These are phyloP conservation scores for Citrus mangshanensis DNA, from an alignment of 345 rosid genomes.

Conservation along the genomic window DNA sequence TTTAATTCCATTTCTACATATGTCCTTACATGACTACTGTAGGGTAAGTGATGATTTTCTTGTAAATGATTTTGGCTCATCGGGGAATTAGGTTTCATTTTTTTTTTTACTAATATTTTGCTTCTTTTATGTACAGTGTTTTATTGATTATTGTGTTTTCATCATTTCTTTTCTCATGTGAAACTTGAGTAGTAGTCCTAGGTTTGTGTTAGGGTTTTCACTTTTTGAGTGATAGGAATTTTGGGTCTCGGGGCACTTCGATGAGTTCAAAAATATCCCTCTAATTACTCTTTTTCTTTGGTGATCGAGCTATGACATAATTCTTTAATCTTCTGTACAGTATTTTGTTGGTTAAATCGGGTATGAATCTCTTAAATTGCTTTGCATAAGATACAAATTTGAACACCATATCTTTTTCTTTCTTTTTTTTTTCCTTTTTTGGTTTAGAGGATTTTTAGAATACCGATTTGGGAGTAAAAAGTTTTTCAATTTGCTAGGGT, in stretches of 20 bases:
- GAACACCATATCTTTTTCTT: background rate
- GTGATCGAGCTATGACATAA: conserved; percentile 29
- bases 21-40: conserved; percentile 1
- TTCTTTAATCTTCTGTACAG: conserved; percentile 10
- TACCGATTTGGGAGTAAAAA: background rate
- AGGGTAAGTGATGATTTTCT: conserved; percentile 16
- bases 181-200: background rate
- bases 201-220: conserved; percentile 15
- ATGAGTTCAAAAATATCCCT: conserved; percentile 36
- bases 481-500: conserved; percentile 5
- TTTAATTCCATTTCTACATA: background rate
- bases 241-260: conserved; percentile 34
- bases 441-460: conserved; percentile 1
- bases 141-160: conserved; percentile 10
- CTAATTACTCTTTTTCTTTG: conserved; percentile 15
- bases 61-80: conserved; percentile 12
- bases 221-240: conserved; percentile 23
- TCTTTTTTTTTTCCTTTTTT: conserved; percentile 4
- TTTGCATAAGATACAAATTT: background rate
- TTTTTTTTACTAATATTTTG: background rate
- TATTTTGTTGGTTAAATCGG: conserved; percentile 12
- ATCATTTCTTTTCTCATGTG: background rate
- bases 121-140: background rate
- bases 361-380: conserved; percentile 4
- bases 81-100: conserved; percentile 13